phyloP scores from a whole-genome alignment of 2,329 filamentous ascomycete species.

The Plectosphaerella sp. region DNA sequence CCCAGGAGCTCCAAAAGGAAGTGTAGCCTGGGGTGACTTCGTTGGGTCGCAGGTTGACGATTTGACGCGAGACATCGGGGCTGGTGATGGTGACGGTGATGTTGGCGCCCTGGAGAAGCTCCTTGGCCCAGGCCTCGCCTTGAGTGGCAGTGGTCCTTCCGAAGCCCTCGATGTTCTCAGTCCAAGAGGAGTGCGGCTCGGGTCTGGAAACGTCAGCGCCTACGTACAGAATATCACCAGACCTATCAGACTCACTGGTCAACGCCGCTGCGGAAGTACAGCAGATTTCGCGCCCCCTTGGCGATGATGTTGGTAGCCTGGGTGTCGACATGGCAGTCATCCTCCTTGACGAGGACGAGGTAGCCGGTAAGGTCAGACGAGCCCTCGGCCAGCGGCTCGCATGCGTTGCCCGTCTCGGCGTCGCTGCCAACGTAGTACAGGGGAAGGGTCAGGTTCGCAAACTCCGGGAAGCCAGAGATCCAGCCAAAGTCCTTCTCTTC shows the following conservation, averaged over 20 bases:
- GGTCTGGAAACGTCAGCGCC: neutral
- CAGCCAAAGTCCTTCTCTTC: constrained; percentile 8
- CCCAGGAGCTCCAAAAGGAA: constrained; percentile 36
- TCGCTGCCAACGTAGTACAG: constrained; percentile 1
- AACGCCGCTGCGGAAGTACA: constrained; percentile 26
- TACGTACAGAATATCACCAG: no score
- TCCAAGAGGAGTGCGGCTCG: neutral
- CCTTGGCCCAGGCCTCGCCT: constrained; percentile 16
- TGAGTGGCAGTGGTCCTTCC: constrained; percentile 13
- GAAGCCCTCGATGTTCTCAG: constrained; percentile 8
- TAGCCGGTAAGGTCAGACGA: constrained; percentile 30
- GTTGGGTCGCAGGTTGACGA: constrained; percentile 12
- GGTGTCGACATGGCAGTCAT: constrained; percentile 25
- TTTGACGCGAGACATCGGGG: constrained; percentile 5
- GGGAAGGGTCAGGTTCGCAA: constrained; percentile 6
- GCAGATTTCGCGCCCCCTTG: constrained; percentile 34
- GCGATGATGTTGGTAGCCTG: constrained; percentile 34
- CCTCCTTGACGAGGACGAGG: constrained; percentile 34
- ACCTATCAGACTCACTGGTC: constrained; percentile 6
- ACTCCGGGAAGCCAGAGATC: constrained; percentile 3
- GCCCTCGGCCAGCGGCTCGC: constrained; percentile 28
- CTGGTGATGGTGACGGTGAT: constrained; percentile 16
- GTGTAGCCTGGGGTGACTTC: constrained; percentile 26
- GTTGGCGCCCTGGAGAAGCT: constrained; percentile 14
- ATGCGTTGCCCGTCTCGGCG: constrained; percentile 22